Base-by-base conservation (phyloP, 2,329 filamentous ascomycete species). In the Microcyclospora tardicrescens region DNA sequence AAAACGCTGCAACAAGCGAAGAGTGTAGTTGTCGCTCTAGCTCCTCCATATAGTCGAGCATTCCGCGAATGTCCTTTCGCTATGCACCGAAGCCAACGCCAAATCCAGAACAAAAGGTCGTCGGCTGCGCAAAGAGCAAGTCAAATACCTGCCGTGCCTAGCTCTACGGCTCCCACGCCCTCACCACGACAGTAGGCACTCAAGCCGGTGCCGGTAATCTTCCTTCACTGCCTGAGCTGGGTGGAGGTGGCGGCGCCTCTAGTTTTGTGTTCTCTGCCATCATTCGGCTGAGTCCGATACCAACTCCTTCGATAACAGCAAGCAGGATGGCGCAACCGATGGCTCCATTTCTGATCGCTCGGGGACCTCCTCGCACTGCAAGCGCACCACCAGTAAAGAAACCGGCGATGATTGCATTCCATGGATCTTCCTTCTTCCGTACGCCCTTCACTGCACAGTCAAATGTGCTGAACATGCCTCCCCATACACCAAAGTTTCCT, bases 401-500 rank as follows among this genome's bases (percentile, higher is more conserved):
- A 38, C 91, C 91, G 32, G 89, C 91, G 53, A 89, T 93, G 61
- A 98, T 96, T 56, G 87, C 86, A 67, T 96, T 96, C 69, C 86
- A 96, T 11, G 91, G 86, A 61, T 96, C 91, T 64, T 98, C 91
- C 79, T 95, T 96, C 72, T 91, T 84, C 29, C 62, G 56, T 50
- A 70, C 69, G 41, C 89, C 89, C 72, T 96, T 98, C 45, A 95
- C 83, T 15, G 87, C 83, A 69, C 91, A 98, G 67, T 98, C 91
- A 58, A 89, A 96, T 45, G 85, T 93, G 54, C 79, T 85, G 72
- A 96, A 96, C 41, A 96, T 69, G 50, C 91, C 91, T 59, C 91
- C 89, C 89, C 91, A 96, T 41, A 93, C 85, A 55, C 89, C 89
- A 55, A 96, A 98, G 71, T 98, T 98, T 56, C 91, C 91, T 57